Evolutionary conservation across 2,329 filamentous ascomycete genomes (phyloP).

Genomic region (Myrmaecium sp.): DNA sequence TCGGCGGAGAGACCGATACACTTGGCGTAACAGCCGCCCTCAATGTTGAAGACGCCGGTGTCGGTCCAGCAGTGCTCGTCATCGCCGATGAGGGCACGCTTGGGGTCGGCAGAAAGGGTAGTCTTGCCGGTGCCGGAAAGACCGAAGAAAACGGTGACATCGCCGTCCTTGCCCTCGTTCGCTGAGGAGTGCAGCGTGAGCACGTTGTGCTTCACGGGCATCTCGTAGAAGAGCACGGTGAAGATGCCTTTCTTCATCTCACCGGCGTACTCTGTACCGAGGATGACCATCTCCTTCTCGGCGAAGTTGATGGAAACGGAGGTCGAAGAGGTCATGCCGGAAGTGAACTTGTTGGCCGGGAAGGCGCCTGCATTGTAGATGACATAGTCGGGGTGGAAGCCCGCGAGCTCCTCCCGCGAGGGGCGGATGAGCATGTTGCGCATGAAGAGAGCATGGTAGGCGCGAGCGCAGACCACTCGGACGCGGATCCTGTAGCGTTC

Average conservation of each 20-base stretch:
- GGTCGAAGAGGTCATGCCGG: slow-evolving; percentile 96
- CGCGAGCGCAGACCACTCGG: slow-evolving; percentile 92
- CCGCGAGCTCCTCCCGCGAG: slow-evolving; percentile 73
- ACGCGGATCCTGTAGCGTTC: slow-evolving; percentile 96
- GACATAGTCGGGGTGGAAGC: slow-evolving; percentile 98
- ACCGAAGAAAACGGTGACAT: slow-evolving; percentile 98
- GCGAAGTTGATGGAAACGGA: slow-evolving; percentile 98
- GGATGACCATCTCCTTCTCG: slow-evolving; percentile 99
- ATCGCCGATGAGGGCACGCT: slow-evolving; percentile 90
- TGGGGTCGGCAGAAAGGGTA: slow-evolving; percentile 89
- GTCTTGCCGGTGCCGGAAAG: slow-evolving; percentile 98
- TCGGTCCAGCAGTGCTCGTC: slow-evolving; percentile 99
- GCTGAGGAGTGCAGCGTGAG: slow-evolving; percentile 95
- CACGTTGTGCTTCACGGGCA: slow-evolving; percentile 99
- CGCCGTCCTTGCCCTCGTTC: slow-evolving; percentile 86
- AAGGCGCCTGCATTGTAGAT: slow-evolving; percentile 99
- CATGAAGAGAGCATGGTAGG: slow-evolving; percentile 99
- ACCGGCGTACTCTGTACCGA: slow-evolving; percentile 95
- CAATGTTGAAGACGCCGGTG: slow-evolving; percentile 95
- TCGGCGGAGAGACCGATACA: slow-evolving; percentile 91
- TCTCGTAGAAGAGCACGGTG: slow-evolving; percentile 99
- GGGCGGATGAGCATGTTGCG: slow-evolving; percentile 99
- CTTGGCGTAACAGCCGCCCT: slow-evolving; percentile 99
- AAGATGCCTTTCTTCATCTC: slow-evolving; percentile 98
- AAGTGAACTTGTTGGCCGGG: slow-evolving; percentile 94